Evolutionary conservation across 768 basidiomycete species (phyloP).

Genomic region (Russula sp.): DNA sequence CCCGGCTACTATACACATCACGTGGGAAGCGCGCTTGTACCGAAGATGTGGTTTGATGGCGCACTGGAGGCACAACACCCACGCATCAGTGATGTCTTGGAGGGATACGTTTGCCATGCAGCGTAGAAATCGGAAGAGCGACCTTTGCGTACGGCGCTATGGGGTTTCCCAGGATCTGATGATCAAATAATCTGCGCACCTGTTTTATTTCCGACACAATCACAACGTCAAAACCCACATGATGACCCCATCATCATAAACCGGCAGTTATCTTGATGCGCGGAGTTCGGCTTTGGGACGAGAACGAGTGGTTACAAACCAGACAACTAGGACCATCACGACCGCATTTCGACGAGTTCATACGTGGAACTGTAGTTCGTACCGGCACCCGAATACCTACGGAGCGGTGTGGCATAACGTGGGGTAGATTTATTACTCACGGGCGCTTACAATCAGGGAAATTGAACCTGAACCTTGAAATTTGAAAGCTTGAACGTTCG

Average conservation of each 20-base stretch:
- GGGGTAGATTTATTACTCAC: background rate
- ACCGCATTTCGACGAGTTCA: background rate
- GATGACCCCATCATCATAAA: constrained; percentile 8
- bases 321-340: background rate
- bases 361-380: background rate
- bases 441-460: background rate
- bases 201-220: background rate
- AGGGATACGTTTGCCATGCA: background rate
- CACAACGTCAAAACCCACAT: background rate
- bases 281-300: constrained; percentile 1
- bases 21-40: background rate
- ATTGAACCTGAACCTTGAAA: background rate
- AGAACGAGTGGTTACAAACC: background rate
- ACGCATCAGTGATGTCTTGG: background rate
- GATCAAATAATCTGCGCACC: background rate
- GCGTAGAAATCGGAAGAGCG: background rate
- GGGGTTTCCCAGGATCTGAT: background rate
- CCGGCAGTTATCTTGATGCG: background rate
- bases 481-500: background rate
- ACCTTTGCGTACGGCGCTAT: background rate
- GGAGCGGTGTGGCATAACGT: constrained; percentile 5
- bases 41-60: background rate
- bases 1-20: background rate
- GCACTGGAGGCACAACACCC: background rate
- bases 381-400: constrained; percentile 6